phyloP scores from a whole-genome alignment of 2,329 filamentous ascomycete species.

The Coleophoma eucalyptorum region DNA sequence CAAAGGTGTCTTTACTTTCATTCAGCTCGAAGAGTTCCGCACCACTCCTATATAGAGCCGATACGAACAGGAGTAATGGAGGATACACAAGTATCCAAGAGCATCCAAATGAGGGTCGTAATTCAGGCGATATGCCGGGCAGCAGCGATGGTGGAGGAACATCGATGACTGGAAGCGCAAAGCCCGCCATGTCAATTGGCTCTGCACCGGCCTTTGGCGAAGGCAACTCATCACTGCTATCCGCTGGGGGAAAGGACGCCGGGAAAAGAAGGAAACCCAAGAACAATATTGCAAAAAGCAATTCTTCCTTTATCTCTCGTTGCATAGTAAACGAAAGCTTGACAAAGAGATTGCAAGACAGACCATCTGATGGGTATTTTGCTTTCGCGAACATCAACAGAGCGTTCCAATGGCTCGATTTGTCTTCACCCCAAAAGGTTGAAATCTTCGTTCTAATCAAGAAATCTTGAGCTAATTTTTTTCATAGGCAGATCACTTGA shows the following conservation, averaged over 20 bases:
- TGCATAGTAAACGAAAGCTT: constrained; percentile 86
- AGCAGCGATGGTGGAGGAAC: constrained; percentile 52
- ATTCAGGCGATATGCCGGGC: constrained; percentile 56
- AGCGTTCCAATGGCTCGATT: constrained; percentile 92
- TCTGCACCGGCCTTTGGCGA: constrained; percentile 74
- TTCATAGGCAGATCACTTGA: constrained; percentile 75
- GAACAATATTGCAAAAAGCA: constrained; percentile 97
- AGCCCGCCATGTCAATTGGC: constrained; percentile 21
- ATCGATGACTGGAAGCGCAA: constrained; percentile 43
- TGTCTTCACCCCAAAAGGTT: constrained; percentile 71
- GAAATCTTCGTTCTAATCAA: background rate
- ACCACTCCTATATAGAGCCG: constrained; percentile 50
- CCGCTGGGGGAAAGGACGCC: constrained; percentile 62
- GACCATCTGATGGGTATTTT: constrained; percentile 74
- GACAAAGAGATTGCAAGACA: constrained; percentile 74
- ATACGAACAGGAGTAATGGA: constrained; percentile 45
- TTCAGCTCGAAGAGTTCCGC: constrained; percentile 30
- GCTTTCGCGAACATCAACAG: constrained; percentile 95
- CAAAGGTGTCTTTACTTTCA: constrained; percentile 72
- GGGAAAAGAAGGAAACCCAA: constrained; percentile 90
- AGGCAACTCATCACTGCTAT: constrained; percentile 68
- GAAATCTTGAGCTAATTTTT: constrained; percentile 18
- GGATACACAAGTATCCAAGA: constrained; percentile 53
- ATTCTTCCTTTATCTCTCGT: constrained; percentile 96
- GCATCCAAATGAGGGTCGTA: constrained; percentile 54